Evolutionary conservation across 2,329 filamentous ascomycete genomes (phyloP), one percentile per base, ranked within the genome.

Genomic region (Xylariales sp.): DNA sequence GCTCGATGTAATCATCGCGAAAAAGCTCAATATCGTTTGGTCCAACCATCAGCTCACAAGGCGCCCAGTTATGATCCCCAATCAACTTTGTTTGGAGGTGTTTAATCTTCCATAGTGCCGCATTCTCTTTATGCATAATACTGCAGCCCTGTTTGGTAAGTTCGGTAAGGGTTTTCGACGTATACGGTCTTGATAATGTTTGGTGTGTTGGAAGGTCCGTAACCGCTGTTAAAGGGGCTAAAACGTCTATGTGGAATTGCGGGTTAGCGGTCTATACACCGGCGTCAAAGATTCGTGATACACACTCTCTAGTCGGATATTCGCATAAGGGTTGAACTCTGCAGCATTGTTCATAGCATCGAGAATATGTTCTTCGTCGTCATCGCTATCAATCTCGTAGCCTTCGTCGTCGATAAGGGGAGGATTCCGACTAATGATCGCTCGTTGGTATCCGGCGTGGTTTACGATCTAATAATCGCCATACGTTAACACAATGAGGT

Each of bases 181-280:
- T 90, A 77, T 93, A 96, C 0, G 93, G 89, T 72, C 89, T 85
- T 68, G 91, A 93, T 48, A 94, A 83, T 30, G 91, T 91, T 59
- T 92, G 90, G 77, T 96, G 93, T 64, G 85, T 86, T 14, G 91
- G 87, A 16, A 97, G 84, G 67, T 94, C 91, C 78, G 91, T 91
- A 57, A 92, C 88, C 41, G 91, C 84, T 18, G 91, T 93, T 62
- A 96, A 83, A 12, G 93, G 93, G 23, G 90, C 90, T 63, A 96
- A 87, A 16, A 95, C 84, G 64, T 89, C 91, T 93, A 74, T 12
- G 50, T 54, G 50, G 5, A 56, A 18, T 52, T 32, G 12, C 18
- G 12, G 9, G 43, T 71, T 36, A 71, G 43, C 54, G 32, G 49
- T 28, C 3, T 48, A 9, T 46, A 28, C 34, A 23, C 14, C 12